A percentile compares a stretch with the other conserved stretches of the same genome.
These are phyloP conservation scores for Colletotrichum tabaci DNA, from an alignment of 2,329 filamentous ascomycete species.

Conservation along the genomic window DNA sequence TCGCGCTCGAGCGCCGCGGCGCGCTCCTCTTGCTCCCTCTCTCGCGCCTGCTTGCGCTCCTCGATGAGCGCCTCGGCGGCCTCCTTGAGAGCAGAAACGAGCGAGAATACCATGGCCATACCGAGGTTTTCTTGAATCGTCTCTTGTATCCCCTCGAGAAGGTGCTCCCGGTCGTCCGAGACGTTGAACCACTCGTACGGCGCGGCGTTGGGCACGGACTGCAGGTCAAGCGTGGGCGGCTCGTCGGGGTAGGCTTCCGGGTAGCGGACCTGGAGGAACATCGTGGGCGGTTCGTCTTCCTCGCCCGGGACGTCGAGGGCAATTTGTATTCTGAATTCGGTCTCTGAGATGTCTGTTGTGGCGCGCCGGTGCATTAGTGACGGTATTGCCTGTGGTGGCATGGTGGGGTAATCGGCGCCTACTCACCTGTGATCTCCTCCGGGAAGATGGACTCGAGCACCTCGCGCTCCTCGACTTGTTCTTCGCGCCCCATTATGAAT, in stretches of 20 bases:
- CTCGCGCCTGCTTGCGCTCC: conserved; percentile 77
- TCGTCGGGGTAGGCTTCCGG: conserved; percentile 93
- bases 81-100: conserved; percentile 91
- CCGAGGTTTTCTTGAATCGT: conserved; percentile 93
- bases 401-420: conserved; percentile 44
- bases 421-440: conserved; percentile 90
- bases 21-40: conserved; percentile 70
- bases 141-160: conserved; percentile 80
- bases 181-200: conserved; percentile 84
- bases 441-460: conserved; percentile 99
- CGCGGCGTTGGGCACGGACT: conserved; percentile 78
- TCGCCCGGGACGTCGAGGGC: conserved; percentile 83
- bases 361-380: conserved; percentile 22
- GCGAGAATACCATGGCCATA: conserved; percentile 97
- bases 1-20: conserved; percentile 79
- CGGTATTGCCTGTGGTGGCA: conserved; percentile 1
- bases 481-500: conserved; percentile 78
- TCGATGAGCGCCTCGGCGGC: conserved; percentile 87
- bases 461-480: conserved; percentile 95
- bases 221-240: conserved; percentile 85
- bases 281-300: conserved; percentile 75
- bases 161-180: conserved; percentile 80
- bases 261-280: conserved; percentile 89
- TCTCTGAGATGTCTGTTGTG: conserved; percentile 85
- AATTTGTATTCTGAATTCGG: conserved; percentile 88